A percentile compares a stretch with the other conserved stretches of the same genome.
phyloP scores from a whole-genome alignment of 2,329 filamentous ascomycete genomes.

The Aureobasidium sp. region DNA sequence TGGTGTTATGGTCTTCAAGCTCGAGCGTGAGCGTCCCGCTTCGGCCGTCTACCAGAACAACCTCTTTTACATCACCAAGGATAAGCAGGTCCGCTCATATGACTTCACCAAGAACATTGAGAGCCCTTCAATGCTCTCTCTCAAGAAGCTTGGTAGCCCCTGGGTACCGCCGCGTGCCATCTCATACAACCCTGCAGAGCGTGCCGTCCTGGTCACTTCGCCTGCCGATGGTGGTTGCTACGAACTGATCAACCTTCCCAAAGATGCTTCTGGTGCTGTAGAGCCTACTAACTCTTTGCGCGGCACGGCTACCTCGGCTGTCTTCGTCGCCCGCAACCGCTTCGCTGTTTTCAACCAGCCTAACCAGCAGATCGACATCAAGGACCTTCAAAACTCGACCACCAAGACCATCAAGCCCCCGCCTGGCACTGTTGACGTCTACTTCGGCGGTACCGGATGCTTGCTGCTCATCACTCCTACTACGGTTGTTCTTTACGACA shows the following conservation, averaged over 20 bases:
- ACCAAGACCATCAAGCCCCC: slow-evolving; percentile 96
- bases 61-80: slow-evolving; percentile 96
- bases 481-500: slow-evolving; percentile 86
- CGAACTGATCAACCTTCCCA: slow-evolving; percentile 84
- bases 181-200: slow-evolving; percentile 97
- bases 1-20: slow-evolving; percentile 99
- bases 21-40: slow-evolving; percentile 90
- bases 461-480: slow-evolving; percentile 85
- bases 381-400: slow-evolving; percentile 87
- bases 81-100: slow-evolving; percentile 94
- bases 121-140: slow-evolving; percentile 81
- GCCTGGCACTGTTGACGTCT: slow-evolving; percentile 83
- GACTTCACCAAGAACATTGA: slow-evolving; percentile 94
- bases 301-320: slow-evolving; percentile 81
- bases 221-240: slow-evolving; percentile 85
- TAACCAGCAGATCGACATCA: slow-evolving; percentile 90
- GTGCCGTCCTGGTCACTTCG: slow-evolving; percentile 87
- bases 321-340: slow-evolving; percentile 92
- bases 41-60: slow-evolving; percentile 89
- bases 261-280: slow-evolving; percentile 81
- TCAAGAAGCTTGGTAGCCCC: slow-evolving; percentile 91
- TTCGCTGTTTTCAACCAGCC: slow-evolving; percentile 87
- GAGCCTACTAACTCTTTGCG: slow-evolving; percentile 91
- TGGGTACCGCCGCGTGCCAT: slow-evolving; percentile 91
- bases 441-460: slow-evolving; percentile 92